These are phyloP conservation scores for Beauveria varroae DNA, from an alignment of 2,329 filamentous ascomycete genomes.

Conservation along the genomic window DNA sequence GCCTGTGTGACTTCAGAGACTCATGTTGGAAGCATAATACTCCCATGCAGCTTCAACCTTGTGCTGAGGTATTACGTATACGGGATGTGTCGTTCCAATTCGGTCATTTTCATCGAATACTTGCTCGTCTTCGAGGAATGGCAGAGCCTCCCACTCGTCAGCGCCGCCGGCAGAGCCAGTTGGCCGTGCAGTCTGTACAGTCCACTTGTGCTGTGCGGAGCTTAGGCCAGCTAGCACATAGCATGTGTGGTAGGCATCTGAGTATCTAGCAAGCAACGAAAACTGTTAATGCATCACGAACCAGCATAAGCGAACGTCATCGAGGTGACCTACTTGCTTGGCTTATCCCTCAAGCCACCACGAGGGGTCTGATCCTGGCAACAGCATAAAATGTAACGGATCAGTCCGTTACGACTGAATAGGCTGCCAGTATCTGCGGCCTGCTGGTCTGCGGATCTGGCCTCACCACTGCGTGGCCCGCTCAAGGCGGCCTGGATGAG, in stretches of 20 bases:
- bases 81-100: conserved; percentile 66
- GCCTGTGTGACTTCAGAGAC: conserved; percentile 37
- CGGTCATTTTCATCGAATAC: conserved; percentile 66
- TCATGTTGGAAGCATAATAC: conserved; percentile 55
- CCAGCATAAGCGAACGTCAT: conserved; percentile 17
- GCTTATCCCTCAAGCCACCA: conserved; percentile 89
- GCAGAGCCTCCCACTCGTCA: conserved; percentile 39
- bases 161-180: conserved; percentile 26
- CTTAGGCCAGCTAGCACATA: conserved; percentile 85
- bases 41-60: conserved; percentile 55
- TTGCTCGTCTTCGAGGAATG: conserved; percentile 47
- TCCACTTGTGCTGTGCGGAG: conserved; percentile 66
- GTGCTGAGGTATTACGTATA: conserved; percentile 74
- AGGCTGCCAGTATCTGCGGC: conserved; percentile 37
- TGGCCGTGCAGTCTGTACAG: conserved; percentile 29
- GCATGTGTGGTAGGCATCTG: conserved; percentile 88
- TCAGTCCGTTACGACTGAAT: conserved; percentile 78
- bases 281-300: conserved; percentile 10
- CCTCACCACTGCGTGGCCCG: conserved; percentile 33
- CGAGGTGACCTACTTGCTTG: conserved; percentile 60
- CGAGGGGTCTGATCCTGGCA: conserved; percentile 65
- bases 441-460: conserved; percentile 22
- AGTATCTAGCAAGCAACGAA: conserved; percentile 40
- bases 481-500: conserved; percentile 73
- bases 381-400: conserved; percentile 83